Conservation (phyloP, 352 stramenopile species). For the Chrysophaeum taylorii region DNA sequence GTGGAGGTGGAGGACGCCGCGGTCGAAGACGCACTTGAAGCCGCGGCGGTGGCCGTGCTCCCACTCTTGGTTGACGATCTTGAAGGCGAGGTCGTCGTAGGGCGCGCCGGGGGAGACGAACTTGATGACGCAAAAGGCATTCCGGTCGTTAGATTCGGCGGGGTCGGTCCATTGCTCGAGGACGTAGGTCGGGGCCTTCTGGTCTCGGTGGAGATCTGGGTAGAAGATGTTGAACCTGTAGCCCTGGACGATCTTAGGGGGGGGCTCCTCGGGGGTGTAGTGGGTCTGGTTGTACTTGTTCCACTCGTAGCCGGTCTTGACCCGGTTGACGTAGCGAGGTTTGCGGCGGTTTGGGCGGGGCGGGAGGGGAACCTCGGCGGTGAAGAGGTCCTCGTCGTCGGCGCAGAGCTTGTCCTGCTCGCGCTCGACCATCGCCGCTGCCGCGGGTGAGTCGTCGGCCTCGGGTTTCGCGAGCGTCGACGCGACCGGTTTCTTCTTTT, state of each 20-base stretch:
- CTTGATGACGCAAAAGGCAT: conserved; percentile 94
- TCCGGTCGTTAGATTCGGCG: conserved; percentile 40
- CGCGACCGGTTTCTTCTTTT: conserved; percentile 12
- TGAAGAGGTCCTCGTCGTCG: conserved; percentile 43
- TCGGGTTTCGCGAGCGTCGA: conserved; percentile 21
- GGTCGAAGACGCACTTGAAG: conserved; percentile 96
- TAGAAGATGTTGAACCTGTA: conserved; percentile 99
- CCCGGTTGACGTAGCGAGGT: conserved; percentile 95
- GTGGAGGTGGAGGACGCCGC: conserved; percentile 92
- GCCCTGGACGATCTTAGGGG: conserved; percentile 97
- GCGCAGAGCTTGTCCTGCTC: conserved; percentile 72
- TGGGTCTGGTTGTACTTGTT: conserved; percentile 99
- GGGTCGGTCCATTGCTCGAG: conserved; percentile 76
- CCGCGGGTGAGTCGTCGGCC: conserved; percentile 36
- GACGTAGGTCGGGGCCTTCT: conserved; percentile 82
- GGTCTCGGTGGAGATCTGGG: conserved; percentile 94
- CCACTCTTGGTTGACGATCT: conserved; percentile 99
- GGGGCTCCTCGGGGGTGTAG: conserved; percentile 98
- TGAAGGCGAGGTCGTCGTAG: conserved; percentile 99
- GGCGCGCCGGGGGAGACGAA: conserved; percentile 92
- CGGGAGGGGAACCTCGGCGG: conserved; percentile 14
- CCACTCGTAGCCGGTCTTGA: conserved; percentile 98
- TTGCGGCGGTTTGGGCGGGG: conserved; percentile 73
- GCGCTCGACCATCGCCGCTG: conserved; percentile 60
- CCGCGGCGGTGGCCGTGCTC: conserved; percentile 89